Evolutionary conservation across 345 rosid species (phyloP).

Genomic region (Arabidopsis thaliana): TAIR10.1 NC_003076.8:24656501-24657000

Average conservation of each 20-base stretch:
- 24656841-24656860: not conserved
- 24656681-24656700: not conserved
- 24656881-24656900: not conserved
- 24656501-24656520: constrained; percentile 1
- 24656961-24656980: too few species aligned
- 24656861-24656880: not conserved
- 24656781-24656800: not conserved
- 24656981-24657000: not conserved
- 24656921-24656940: not conserved
- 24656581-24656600: not conserved
- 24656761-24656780: not conserved
- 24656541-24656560: not conserved
- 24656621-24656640: not conserved
- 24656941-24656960: not conserved
- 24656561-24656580: not conserved
- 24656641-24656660: not conserved
- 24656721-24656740: not conserved
- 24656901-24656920: not conserved
- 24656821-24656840: not conserved
- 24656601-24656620: not conserved
- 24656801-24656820: not conserved
- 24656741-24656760: not conserved
- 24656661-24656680: not conserved
- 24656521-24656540: not conserved
- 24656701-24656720: not conserved